Percentiles rank a stretch among this genome's conserved stretches.
phyloP scores from a whole-genome alignment of 768 basidiomycete species.

The Amanita subjunquillea region DNA sequence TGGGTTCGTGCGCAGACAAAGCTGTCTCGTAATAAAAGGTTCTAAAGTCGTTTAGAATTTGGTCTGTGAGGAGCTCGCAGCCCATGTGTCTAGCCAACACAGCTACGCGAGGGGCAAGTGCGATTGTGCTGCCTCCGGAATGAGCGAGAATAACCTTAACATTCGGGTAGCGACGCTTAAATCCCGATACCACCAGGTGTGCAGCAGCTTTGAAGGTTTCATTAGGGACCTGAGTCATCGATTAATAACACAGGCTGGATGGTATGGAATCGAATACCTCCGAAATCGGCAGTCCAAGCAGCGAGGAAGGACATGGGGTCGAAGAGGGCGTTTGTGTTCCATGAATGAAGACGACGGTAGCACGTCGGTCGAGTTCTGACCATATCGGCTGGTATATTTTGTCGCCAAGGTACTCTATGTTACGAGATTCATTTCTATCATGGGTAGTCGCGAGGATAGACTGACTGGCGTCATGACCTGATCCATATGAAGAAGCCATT shows the following conservation, averaged over 20 bases:
- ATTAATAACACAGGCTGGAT: neutral
- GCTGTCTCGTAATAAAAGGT: constrained; percentile 72
- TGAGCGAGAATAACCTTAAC: constrained; percentile 65
- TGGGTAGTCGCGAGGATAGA: neutral
- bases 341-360: constrained; percentile 61
- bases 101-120: constrained; percentile 61
- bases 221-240: constrained; percentile 49
- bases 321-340: constrained; percentile 59
- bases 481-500: constrained; percentile 58
- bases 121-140: constrained; percentile 58
- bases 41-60: constrained; percentile 60
- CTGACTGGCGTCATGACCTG: constrained; percentile 43
- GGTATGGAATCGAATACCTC: constrained; percentile 31
- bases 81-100: constrained; percentile 64
- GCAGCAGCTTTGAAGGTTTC: constrained; percentile 79
- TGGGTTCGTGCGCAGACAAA: constrained; percentile 45
- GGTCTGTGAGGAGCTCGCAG: constrained; percentile 46
- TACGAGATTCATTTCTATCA: constrained; percentile 3
- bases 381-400: constrained; percentile 56
- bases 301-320: constrained; percentile 51
- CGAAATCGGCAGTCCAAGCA: constrained; percentile 56
- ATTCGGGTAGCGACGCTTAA: constrained; percentile 49
- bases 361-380: constrained; percentile 53
- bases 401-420: constrained; percentile 44
- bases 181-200: constrained; percentile 63